Evolutionary conservation across 257 asterid genomes (phyloP), one percentile per base, ranked within the genome.

Genomic region (Solanum paucissectum): DNA sequence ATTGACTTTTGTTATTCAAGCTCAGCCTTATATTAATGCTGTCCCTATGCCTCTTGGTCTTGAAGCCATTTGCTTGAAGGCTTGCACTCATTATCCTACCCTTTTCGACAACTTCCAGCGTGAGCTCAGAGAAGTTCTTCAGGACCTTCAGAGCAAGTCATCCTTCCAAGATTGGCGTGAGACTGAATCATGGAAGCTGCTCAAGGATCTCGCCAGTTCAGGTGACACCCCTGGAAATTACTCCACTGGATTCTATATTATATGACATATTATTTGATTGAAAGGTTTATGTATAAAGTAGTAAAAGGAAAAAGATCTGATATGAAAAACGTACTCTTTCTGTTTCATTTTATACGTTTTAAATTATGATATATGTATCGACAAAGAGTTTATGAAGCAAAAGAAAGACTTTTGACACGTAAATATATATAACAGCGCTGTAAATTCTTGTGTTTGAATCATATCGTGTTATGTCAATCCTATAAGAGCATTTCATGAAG

Each of bases 61-160:
- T 49, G 99, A 96, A 89, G 94, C 98, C 71, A 69, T 92, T 72
- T 96, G 99, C 88, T 94, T 96, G 90, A 96, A 94, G 93, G 93
- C 97, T 12, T 93, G 96, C 91, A 94, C 98, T 83, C 99, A 96
- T 89, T 96, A 96, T 87, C 99, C 99, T 37, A 96, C 99, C 33
- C 95, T 96, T 20, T 95, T 96, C 91, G 99, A 96, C 90, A 94
- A 96, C 89, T 96, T 96, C 91, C 99, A 96, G 94, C 91, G 98
- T 87, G 98, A 96, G 93, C 98, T 96, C 83, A 91, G 98, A 64
- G 98, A 95, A 42, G 92, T 94, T 87, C 98, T 96, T 64, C 95
- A 91, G 92, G 93, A 94, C 40, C 92, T 92, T 60, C 95, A 94
- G 91, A 88, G 52, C 16, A 93, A 94, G 86, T 88, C 94, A 6